Conservation (phyloP, 352 stramenopile species). For the Phytopythium vexans region DNA sequence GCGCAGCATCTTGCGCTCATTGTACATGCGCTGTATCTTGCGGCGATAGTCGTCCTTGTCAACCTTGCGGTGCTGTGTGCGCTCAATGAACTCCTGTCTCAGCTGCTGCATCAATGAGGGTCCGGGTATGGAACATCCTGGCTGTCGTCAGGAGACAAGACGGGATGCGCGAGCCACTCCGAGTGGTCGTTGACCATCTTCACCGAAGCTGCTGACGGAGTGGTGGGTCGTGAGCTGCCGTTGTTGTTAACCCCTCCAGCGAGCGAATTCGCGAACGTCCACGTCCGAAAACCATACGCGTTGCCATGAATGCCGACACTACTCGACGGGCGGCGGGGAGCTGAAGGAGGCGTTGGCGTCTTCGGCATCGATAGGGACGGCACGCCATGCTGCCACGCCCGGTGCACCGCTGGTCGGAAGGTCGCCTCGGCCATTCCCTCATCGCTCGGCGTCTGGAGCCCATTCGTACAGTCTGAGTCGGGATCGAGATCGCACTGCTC, state of each 20-base stretch:
- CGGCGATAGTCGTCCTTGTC: conserved; percentile 58
- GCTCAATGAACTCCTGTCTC: conserved; percentile 58
- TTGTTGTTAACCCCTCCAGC: conserved; percentile 11
- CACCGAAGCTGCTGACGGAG: neutral
- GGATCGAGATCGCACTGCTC: neutral
- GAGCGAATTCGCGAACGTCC: conserved; percentile 10
- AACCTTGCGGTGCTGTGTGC: conserved; percentile 35
- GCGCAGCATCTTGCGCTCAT: conserved; percentile 48
- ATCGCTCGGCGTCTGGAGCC: neutral
- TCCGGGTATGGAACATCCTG: conserved; percentile 13
- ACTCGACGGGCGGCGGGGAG: conserved; percentile 15
- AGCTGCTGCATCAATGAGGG: conserved; percentile 44
- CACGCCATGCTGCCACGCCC: neutral
- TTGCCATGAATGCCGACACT: conserved; percentile 3
- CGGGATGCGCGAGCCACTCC: neutral
- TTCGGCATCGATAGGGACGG: conserved; percentile 15
- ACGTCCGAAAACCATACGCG: conserved; percentile 23
- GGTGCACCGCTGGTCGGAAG: neutral
- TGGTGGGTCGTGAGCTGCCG: conserved; percentile 12
- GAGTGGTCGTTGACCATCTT: neutral
- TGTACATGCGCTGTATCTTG: conserved; percentile 73
- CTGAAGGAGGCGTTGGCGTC: conserved; percentile 19
- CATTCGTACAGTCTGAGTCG: too few species aligned
- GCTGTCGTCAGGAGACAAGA: neutral
- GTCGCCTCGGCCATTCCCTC: neutral